Evolutionary conservation across 805 yeast species (phyloP), one percentile per base, ranked within the genome.

Genomic region (Candida tallmaniae): DNA sequence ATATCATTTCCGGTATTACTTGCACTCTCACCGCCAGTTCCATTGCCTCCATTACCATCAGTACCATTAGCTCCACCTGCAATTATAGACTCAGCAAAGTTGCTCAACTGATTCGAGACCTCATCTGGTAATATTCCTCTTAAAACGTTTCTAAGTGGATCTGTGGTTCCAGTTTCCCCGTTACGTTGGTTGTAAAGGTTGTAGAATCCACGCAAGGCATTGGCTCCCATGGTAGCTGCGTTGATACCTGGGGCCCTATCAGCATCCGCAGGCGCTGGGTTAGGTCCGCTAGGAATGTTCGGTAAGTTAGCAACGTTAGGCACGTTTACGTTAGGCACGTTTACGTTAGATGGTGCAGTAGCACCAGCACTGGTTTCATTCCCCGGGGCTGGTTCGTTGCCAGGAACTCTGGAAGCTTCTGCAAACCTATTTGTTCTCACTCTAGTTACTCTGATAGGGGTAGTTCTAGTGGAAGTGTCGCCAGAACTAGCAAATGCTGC

Each of bases 81-180:
- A 13, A 39, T 36, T 5, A 44, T 32, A 1, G 48, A 34, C 18
- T 35, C 20, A 13, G 45, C 27, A 3, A 47, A 31, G 19, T 35
- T 39, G n/a, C 36, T 38, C 10, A 47, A 24, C 4, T 41, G 40
- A 4, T 36, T 40, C 18, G 38, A 22, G 21, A 41, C 22, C 4
- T 29, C 35, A 6, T 35, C 45, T n/a, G 47, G 45, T 14, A 45
- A 27, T 19, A 45, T 32, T 12, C 49, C 49, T 29, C 46, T 30
- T 4, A 45, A 32, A 11, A 35, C 39, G 19, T 45, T 44, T 32
- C 45, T 39, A 17, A 40, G 31, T 4, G 24, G 27, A 20, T 34
- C 34, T 24, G 11, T 23, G 7, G 23, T 21, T 8, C 23, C 23
- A 6, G 29, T 11, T 4, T 17, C 10, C 10, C 15, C 17, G 18